Conservation (phyloP, 176 grass and related monocot species). For the Avena atlantica region DNA sequence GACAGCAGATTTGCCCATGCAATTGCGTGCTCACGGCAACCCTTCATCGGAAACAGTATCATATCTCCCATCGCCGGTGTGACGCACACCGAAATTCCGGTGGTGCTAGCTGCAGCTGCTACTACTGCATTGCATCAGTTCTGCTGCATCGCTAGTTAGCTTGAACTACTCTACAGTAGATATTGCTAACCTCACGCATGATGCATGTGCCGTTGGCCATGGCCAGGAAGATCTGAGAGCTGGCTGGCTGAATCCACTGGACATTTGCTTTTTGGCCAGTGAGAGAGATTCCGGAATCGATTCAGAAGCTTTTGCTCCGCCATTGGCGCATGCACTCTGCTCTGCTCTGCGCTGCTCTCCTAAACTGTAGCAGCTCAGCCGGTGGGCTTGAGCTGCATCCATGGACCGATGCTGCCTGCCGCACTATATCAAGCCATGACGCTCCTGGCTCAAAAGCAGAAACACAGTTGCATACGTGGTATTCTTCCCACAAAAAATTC, state of each 20-base stretch:
- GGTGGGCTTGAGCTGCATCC: constrained; percentile 1
- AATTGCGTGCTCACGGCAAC: too few relatives aligned
- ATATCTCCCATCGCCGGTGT: constrained; percentile 5
- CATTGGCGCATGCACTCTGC: background rate
- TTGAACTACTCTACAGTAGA: background rate
- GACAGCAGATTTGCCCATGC: background rate
- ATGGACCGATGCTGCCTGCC: background rate
- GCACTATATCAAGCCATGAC: constrained; percentile 27
- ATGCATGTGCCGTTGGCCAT: background rate
- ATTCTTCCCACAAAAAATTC: background rate
- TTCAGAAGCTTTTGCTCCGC: constrained; percentile 29
- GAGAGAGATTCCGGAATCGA: constrained; percentile 20
- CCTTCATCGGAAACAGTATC: constrained; percentile 10
- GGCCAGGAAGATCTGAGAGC: background rate
- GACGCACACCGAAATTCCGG: background rate
- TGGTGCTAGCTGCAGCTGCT: background rate
- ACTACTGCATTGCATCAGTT: background rate
- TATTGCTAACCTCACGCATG: background rate
- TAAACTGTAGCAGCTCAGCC: constrained; percentile 11
- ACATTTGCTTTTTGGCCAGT: constrained; percentile 44
- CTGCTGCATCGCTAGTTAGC: background rate
- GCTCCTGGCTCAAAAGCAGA: background rate
- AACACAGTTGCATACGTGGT: background rate
- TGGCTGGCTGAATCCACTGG: background rate
- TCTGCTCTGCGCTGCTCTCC: background rate